These are phyloP conservation scores for Penicillium egyptiacum DNA, from an alignment of 495 filamentous ascomycete species.

Conservation along the genomic window DNA sequence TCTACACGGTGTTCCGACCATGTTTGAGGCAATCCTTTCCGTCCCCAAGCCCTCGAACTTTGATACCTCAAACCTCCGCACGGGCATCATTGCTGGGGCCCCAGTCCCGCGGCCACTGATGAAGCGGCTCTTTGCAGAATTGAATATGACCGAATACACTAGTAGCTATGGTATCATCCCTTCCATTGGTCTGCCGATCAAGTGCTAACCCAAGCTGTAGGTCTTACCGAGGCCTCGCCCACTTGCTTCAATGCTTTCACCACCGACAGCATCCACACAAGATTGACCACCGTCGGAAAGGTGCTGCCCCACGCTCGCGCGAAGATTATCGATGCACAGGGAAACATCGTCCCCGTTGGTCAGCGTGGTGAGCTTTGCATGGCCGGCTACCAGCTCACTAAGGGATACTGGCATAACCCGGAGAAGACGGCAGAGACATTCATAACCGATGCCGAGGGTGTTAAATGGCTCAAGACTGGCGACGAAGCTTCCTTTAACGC, in stretches of 20 bases:
- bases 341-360: constrained; percentile 59
- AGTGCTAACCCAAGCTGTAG: constrained; percentile 15
- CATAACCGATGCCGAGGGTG: constrained; percentile 55
- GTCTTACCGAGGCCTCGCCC: constrained; percentile 69
- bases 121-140: constrained; percentile 56
- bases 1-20: constrained; percentile 69
- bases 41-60: constrained; percentile 51
- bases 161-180: constrained; percentile 55
- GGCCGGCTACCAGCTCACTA: constrained; percentile 65
- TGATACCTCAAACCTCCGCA: constrained; percentile 52
- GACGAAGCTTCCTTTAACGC: constrained; percentile 68
- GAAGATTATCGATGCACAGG: constrained; percentile 64
- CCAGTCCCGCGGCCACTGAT: constrained; percentile 65
- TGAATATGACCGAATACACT: constrained; percentile 69
- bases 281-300: constrained; percentile 64
- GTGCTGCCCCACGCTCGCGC: constrained; percentile 66
- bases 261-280: constrained; percentile 57
- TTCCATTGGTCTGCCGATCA: not conserved
- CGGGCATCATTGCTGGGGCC: constrained; percentile 68
- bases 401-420: constrained; percentile 70
- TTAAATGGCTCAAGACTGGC: constrained; percentile 66
- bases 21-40: constrained; percentile 66
- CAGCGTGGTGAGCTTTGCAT: constrained; percentile 65
- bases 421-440: constrained; percentile 66
- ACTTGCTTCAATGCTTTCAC: constrained; percentile 72